phyloP scores from a whole-genome alignment of 768 basidiomycete genomes.

The Hypholoma sublateritium region DNA sequence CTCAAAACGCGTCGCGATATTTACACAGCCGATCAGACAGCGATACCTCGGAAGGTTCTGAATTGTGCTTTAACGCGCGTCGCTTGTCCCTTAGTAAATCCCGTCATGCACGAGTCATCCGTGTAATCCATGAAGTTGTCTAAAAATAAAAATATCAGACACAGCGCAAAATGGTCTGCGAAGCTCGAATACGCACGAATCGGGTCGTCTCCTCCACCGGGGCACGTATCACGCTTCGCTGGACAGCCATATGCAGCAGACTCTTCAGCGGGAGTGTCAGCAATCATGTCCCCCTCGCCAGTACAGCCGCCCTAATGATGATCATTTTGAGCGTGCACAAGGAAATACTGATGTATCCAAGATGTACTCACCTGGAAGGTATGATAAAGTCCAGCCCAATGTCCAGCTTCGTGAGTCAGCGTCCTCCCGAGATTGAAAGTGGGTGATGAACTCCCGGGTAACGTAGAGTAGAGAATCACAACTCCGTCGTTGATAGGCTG shows the following conservation, averaged over 20 bases:
- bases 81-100: slow-evolving; percentile 42
- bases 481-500: slow-evolving; percentile 47
- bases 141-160: slow-evolving; percentile 6
- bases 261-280: slow-evolving; percentile 43
- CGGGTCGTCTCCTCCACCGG: slow-evolving; percentile 31
- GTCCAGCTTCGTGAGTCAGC: slow-evolving; percentile 53
- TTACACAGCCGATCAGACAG: not conserved
- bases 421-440: slow-evolving; percentile 47
- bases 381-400: slow-evolving; percentile 59
- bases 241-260: slow-evolving; percentile 39
- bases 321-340: not conserved
- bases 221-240: slow-evolving; percentile 27
- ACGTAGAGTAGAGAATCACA: slow-evolving; percentile 35
- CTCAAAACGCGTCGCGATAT: not conserved
- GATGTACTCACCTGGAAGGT: slow-evolving; percentile 42
- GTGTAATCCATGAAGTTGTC: slow-evolving; percentile 52
- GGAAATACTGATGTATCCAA: not conserved
- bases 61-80: slow-evolving; percentile 37
- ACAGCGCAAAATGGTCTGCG: not conserved
- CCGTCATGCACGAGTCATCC: slow-evolving; percentile 45
- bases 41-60: slow-evolving; percentile 38
- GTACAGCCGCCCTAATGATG: slow-evolving; percentile 33
- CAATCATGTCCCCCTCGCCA: slow-evolving; percentile 36
- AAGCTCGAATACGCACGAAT: slow-evolving; percentile 24
- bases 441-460: slow-evolving; percentile 39